Evolutionary conservation across 768 basidiomycete species (phyloP).

Genomic region (Pisolithus microcarpus): DNA sequence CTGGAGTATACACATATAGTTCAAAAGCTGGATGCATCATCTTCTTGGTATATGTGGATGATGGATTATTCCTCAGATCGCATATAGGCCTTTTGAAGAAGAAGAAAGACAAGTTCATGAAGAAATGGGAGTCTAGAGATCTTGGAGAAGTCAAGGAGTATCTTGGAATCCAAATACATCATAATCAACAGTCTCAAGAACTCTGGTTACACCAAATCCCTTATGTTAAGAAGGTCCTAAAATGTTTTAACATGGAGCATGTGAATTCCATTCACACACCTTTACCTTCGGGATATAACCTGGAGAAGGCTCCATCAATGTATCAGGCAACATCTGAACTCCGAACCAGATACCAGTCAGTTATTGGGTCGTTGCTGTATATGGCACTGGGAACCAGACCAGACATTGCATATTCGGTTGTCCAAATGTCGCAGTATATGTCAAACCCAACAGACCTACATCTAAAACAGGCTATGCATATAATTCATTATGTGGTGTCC

Average conservation of each 20-base stretch:
- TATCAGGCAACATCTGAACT: neutral
- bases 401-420: conserved; percentile 23
- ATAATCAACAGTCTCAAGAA: rapidly evolving
- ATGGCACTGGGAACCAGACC: too few species aligned
- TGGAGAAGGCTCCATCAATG: neutral
- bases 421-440: conserved; percentile 15
- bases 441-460: neutral
- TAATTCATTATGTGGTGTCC: neutral
- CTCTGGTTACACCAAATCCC: conserved; percentile 2
- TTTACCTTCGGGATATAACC: conserved; percentile 2
- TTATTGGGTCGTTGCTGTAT: conserved; percentile 13
- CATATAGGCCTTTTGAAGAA: neutral
- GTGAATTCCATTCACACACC: conserved; percentile 3
- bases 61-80: neutral
- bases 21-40: neutral
- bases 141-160: neutral
- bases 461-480: neutral
- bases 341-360: neutral
- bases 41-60: neutral
- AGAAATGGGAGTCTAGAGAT: neutral
- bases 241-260: conserved; percentile 1
- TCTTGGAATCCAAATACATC: neutral
- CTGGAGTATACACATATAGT: neutral
- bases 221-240: conserved; percentile 8
- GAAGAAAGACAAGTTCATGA: neutral